Evolutionary conservation across 2,329 filamentous ascomycete species (phyloP), one percentile per base, ranked within the genome.

Genomic region (Scolecobasidium constrictum): DNA sequence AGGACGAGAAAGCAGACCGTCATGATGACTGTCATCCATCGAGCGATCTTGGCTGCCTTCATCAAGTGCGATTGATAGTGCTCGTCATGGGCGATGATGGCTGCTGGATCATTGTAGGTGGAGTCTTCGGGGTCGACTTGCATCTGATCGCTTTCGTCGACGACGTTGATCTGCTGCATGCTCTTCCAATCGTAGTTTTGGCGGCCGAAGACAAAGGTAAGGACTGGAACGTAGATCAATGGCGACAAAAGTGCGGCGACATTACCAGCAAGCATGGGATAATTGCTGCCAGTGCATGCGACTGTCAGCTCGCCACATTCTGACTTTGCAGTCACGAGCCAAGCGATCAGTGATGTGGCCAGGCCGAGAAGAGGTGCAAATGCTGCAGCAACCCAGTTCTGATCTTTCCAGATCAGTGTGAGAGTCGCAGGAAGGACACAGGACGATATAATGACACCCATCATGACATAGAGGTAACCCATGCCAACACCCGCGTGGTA

Each of bases 391-490:
- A 50, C 44, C 31, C 50, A 52, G 11, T 49, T 50, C 42, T 64
- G 61, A 19, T 55, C 55, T 21, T 52, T 52, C 62, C 62, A 64
- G 33, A 52, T 53, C 22, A 65, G 58, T 3, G 59, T 47, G 20
- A 64, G 61, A 1, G 59, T 56, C 3, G 56, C 48, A 2, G 60
- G 60, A 38, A 68, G 62, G 5, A 66, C 60, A 2, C 62, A 64
- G 5, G 60, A 61, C 4, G 62, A 61, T 5, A 68, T 65, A 1
- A 66, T 52, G 12, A 66, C 54, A 20, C 61, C 64, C 53, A 66
- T 61, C 15, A 63, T 57, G 6, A 62, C 45, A 51, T 58, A 60
- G 3, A 66, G 53, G 60, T 60, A 66, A 4, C 61, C 61, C 17
- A 66, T 55, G 35, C 61, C 61, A n/a, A 66, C 55, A 16, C 58